These are phyloP conservation scores for Dipteronia dyeriana DNA, from an alignment of 345 rosid species.

Conservation along the genomic window DNA sequence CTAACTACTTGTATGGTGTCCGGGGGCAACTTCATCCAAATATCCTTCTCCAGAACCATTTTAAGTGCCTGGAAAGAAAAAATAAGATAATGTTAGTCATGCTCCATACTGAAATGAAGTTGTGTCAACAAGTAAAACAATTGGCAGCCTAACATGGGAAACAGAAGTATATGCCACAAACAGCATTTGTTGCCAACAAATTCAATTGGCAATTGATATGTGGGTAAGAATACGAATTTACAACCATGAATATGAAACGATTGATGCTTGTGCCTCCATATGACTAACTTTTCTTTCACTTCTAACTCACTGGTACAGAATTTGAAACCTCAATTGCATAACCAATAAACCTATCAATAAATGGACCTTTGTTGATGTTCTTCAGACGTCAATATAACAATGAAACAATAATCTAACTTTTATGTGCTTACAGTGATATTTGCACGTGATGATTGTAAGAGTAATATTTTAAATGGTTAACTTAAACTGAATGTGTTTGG, in stretches of 20 bases:
- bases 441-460: background rate
- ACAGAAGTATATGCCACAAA: background rate
- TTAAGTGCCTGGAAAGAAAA: conserved; percentile 72
- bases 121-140: background rate
- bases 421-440: background rate
- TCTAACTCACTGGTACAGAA: background rate
- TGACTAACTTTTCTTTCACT: background rate
- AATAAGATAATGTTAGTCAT: background rate
- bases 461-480: background rate
- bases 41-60: conserved; percentile 98
- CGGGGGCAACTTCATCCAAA: conserved; percentile 75
- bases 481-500: background rate
- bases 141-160: background rate
- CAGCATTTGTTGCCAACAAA: conserved; percentile 4
- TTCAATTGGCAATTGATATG: background rate
- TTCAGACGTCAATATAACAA: conserved; percentile 6
- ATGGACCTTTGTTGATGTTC: background rate
- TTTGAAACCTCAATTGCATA: background rate
- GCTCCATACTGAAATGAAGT: background rate
- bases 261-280: background rate
- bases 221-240: background rate
- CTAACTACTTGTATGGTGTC: conserved; percentile 68
- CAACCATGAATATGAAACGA: conserved; percentile 3
- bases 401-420: background rate
- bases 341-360: background rate